Conservation (phyloP, 176 grass and related monocot genomes). For the bread wheat (Triticum aestivum) region DNA sequence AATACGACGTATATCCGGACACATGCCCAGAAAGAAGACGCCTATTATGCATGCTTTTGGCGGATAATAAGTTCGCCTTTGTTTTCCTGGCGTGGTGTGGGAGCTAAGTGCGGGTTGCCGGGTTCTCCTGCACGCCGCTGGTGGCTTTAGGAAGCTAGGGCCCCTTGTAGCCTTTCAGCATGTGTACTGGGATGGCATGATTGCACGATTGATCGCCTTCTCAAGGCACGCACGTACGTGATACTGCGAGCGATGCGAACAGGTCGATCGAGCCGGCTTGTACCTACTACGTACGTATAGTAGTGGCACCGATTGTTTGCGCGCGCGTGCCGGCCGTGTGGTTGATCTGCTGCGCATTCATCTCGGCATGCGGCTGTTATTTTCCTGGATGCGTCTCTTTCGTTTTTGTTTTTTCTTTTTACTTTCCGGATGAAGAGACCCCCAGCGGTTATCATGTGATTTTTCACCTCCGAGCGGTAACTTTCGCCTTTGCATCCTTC, state of each 20-base stretch:
- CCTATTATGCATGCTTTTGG: not conserved
- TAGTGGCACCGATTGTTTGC: too few relatives aligned
- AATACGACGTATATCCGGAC: not conserved
- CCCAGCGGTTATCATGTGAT: not conserved
- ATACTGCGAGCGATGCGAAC: not conserved
- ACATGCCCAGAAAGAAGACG: not conserved
- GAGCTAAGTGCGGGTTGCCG: constrained; percentile 12
- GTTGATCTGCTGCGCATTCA: too few relatives aligned
- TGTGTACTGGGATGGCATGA: constrained; percentile 35
- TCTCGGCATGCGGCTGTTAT: not conserved
- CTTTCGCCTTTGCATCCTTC: constrained; percentile 31
- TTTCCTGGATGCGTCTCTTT: not conserved
- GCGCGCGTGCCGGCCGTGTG: too few relatives aligned
- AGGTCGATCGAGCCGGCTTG: not conserved
- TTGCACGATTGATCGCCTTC: constrained; percentile 38
- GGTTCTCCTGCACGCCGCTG: constrained; percentile 24
- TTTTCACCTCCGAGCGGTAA: constrained; percentile 18
- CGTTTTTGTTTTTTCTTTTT: not conserved
- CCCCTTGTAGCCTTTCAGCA: constrained; percentile 15
- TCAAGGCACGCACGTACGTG: constrained; percentile 5
- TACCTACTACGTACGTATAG: not conserved
- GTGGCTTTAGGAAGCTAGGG: constrained; percentile 25
- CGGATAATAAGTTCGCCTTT: not conserved
- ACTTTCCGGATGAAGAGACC: constrained; percentile 7
- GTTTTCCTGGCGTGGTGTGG: constrained; percentile 3